phyloP scores from a whole-genome alignment of 495 filamentous ascomycete species.

The Filosporella fistucella region DNA sequence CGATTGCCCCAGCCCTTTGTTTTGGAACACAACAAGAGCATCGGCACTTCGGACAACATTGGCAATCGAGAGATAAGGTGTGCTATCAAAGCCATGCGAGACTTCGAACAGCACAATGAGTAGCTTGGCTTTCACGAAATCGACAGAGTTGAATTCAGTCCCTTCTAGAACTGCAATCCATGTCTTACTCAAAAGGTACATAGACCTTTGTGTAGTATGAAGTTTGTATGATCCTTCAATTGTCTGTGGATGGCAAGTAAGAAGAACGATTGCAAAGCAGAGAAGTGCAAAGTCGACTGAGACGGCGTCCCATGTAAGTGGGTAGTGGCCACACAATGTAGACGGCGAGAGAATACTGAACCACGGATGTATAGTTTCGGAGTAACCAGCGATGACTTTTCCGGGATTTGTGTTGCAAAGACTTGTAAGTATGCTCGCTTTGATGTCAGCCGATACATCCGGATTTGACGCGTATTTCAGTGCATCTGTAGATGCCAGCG shows the following conservation, averaged over 20 bases:
- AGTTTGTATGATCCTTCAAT: conserved; percentile 2
- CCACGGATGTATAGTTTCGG: conserved; percentile 4
- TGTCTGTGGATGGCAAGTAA: not conserved
- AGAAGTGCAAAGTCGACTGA: conserved; percentile 12
- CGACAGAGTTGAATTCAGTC: conserved; percentile 3
- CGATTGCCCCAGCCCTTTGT: not conserved
- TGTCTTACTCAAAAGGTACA: conserved; percentile 7
- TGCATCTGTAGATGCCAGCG: not conserved
- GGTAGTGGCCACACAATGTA: not conserved
- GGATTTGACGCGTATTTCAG: not conserved
- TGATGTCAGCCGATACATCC: conserved; percentile 3
- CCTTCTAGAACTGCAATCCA: conserved; percentile 8
- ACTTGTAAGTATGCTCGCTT: not conserved
- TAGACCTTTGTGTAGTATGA: conserved; percentile 5
- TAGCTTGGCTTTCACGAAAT: conserved; percentile 10
- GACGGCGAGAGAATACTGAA: conserved; percentile 6
- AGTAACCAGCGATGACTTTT: conserved; percentile 1
- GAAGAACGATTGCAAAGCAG: conserved; percentile 8
- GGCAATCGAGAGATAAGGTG: conserved; percentile 8
- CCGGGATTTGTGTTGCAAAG: conserved; percentile 1
- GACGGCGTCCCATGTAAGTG: conserved; percentile 3
- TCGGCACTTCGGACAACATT: conserved; percentile 2
- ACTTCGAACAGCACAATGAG: conserved; percentile 7
- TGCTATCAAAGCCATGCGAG: conserved; percentile 3
- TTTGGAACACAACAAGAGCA: conserved; percentile 5